A percentile compares a stretch with the other conserved stretches of the same genome.
Conservation (phyloP, 2,329 filamentous ascomycete species). For the Penicillium sp. region DNA sequence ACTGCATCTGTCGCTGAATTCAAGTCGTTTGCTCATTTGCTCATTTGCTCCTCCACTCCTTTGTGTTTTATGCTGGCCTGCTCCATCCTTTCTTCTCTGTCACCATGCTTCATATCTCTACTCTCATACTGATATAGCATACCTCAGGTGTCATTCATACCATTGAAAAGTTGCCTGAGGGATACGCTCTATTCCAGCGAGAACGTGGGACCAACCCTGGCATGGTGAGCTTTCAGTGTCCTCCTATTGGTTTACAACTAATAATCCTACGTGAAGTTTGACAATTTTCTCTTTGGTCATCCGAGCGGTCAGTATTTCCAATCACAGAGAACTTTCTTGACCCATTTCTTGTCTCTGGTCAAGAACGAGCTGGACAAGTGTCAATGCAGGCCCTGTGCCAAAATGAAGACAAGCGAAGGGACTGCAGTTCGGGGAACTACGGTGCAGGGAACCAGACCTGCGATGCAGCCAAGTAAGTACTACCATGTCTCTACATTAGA, state of each 20-base stretch:
- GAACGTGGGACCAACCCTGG: constrained; percentile 34
- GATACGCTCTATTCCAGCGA: constrained; percentile 47
- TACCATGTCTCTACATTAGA: background rate
- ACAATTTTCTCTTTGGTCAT: constrained; percentile 52
- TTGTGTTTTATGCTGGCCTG: background rate
- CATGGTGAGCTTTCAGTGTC: constrained; percentile 22
- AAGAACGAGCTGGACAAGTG: constrained; percentile 45
- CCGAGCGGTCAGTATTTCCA: constrained; percentile 44
- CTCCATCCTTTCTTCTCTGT: background rate
- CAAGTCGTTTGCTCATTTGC: background rate
- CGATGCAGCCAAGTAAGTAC: background rate
- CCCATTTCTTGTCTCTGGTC: constrained; percentile 47
- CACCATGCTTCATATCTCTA: background rate
- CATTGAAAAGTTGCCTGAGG: constrained; percentile 47
- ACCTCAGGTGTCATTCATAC: constrained; percentile 40
- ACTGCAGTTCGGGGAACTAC: constrained; percentile 6
- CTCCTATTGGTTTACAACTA: background rate
- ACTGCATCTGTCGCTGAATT: background rate
- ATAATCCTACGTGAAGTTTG: constrained; percentile 31
- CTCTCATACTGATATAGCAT: background rate
- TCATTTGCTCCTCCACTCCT: background rate
- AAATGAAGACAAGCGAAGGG: constrained; percentile 7
- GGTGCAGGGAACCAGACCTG: background rate
- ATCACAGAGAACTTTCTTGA: constrained; percentile 48
- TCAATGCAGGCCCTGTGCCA: constrained; percentile 43